These are phyloP conservation scores for Colletotrichum sp. DNA, from an alignment of 2,329 filamentous ascomycete genomes.

Conservation along the genomic window DNA sequence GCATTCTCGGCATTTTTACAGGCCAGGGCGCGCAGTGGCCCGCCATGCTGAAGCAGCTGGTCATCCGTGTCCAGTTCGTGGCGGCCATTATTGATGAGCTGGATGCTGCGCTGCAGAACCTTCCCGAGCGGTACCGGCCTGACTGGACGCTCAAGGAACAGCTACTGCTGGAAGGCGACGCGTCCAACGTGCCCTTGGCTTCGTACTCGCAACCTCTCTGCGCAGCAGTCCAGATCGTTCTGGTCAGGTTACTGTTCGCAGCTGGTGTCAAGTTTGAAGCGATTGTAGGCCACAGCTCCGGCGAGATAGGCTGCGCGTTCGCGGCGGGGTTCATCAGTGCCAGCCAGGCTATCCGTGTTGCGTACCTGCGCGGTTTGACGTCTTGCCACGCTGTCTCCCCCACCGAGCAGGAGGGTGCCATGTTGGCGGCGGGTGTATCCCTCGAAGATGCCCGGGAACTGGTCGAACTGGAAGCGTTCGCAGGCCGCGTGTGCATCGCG, in stretches of 20 bases:
- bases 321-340: slow-evolving; percentile 45
- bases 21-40: not conserved
- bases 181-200: not conserved
- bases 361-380: slow-evolving; percentile 47
- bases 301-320: slow-evolving; percentile 48
- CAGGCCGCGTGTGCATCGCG: slow-evolving; percentile 25
- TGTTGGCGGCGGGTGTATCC: slow-evolving; percentile 27
- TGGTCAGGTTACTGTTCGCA: slow-evolving; percentile 28
- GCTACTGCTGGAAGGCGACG: not conserved
- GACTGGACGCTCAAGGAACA: not conserved
- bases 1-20: slow-evolving; percentile 24
- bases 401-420: slow-evolving; percentile 21
- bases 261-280: slow-evolving; percentile 30
- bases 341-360: slow-evolving; percentile 46
- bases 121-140: slow-evolving; percentile 4
- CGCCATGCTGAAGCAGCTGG: not conserved
- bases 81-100: slow-evolving; percentile 21
- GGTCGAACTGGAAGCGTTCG: slow-evolving; percentile 5
- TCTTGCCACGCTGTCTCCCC: not conserved
- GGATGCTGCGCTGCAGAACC: slow-evolving; percentile 20
- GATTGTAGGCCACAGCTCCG: not conserved
- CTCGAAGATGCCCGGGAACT: slow-evolving; percentile 14
- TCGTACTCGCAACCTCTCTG: not conserved
- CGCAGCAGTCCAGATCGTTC: slow-evolving; percentile 18
- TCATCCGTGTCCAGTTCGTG: not conserved